These are phyloP conservation scores for Starmerella apicola DNA, from an alignment of 805 yeast genomes.

Conservation along the genomic window DNA sequence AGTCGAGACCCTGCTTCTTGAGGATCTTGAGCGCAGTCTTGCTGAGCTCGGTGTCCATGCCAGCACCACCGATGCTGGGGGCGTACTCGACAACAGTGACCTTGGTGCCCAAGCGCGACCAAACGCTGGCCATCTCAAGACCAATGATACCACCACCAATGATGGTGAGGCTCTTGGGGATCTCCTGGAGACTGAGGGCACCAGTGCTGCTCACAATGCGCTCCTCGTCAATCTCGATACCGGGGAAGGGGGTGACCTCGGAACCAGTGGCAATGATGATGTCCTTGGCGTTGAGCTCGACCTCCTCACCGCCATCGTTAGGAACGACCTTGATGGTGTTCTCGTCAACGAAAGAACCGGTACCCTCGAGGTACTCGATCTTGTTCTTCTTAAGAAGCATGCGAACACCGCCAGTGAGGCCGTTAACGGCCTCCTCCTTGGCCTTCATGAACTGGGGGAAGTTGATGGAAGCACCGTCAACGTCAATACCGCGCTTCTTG, in stretches of 20 bases:
- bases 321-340: conserved; percentile 69
- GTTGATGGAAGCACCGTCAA: conserved; percentile 59
- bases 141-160: conserved; percentile 99
- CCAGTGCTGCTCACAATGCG: conserved; percentile 96
- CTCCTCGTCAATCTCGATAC: conserved; percentile 90
- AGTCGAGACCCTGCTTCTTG: conserved; percentile 88
- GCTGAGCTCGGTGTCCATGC: conserved; percentile 95
- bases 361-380: conserved; percentile 88
- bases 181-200: conserved; percentile 65
- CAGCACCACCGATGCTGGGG: conserved; percentile 92
- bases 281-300: conserved; percentile 65
- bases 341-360: conserved; percentile 77
- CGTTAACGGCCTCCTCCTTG: conserved; percentile 79
- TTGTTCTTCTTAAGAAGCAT: conserved; percentile 90
- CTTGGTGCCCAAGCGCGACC: conserved; percentile 87
- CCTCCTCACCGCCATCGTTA: conserved; percentile 69
- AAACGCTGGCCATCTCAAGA: conserved; percentile 97
- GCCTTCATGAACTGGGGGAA: conserved; percentile 74
- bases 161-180: conserved; percentile 83
- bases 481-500: conserved; percentile 78
- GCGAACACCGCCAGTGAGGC: conserved; percentile 89
- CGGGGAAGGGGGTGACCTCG: conserved; percentile 98
- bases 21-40: conserved; percentile 79
- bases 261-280: conserved; percentile 96
- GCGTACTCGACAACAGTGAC: conserved; percentile 91